Evolutionary conservation across 2,329 filamentous ascomycete genomes (phyloP), one percentile per base, ranked within the genome.

Genomic region (Sclerotinia nivalis): DNA sequence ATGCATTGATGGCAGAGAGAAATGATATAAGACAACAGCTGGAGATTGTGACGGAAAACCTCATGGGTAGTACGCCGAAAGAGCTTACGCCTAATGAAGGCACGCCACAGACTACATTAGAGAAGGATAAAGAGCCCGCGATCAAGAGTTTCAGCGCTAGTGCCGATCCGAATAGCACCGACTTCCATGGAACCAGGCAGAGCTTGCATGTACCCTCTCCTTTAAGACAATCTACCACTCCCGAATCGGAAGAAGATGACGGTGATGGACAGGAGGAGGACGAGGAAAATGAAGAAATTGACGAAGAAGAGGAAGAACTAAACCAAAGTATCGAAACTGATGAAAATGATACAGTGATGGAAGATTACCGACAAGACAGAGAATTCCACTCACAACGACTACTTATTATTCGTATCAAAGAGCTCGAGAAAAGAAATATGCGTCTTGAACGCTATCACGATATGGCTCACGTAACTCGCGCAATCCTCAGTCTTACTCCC

Each of bases 11-110:
- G 20, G 56, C 34, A 34, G 47, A 68, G 15, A 37, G 45, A 31
- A 34, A 52, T 37, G 56, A 54, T 31, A 10, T 68, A 6, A 43
- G 37, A 31, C 45, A 68, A 1, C 66, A 68, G 28, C 37, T 68
- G 56, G 56, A 62, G 4, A 62, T 62, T 22, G 37, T 68, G 45
- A 68, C 45, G 3, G 66, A 68, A 15, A 68, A 68, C 28, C 18
- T 54, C 37, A 40, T 68, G 13, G 43, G 54, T 50, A 18, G 40
- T 37, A 15, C 45, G 12, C 60, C 45, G 8, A 64, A 25, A 9
- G 22, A 37, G 22, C 1, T 62, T 37, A 64, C 47, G 4, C 34
- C 61, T 12, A 65, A 52, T 40, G 47, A 28, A 40, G 22, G 43
- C 1, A 43, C 3, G 40, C 8, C 47, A 28, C 4, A 12, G 9